Conservation (phyloP, 805 yeast species). For the Zygoascus bituminiphila region DNA sequence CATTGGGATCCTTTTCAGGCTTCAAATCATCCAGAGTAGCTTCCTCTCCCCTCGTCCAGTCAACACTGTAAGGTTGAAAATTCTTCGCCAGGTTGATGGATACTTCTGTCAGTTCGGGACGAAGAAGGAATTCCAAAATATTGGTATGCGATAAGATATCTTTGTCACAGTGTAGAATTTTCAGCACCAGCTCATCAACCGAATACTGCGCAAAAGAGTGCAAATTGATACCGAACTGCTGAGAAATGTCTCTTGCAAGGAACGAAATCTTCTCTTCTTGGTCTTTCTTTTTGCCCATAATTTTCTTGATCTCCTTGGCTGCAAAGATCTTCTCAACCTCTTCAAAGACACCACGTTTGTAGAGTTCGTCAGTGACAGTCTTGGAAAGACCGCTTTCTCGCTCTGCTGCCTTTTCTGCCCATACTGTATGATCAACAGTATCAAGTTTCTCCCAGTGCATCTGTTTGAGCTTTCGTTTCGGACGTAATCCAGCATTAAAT, state of each 20-base stretch:
- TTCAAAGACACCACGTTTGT: slow-evolving; percentile 68
- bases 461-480: slow-evolving; percentile 76
- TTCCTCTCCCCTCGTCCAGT: slow-evolving; percentile 45
- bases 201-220: slow-evolving; percentile 60
- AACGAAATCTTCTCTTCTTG: slow-evolving; percentile 54
- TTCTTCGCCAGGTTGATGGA: slow-evolving; percentile 62
- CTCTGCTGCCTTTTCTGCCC: slow-evolving; percentile 47
- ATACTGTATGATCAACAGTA: slow-evolving; percentile 72
- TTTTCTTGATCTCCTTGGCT: slow-evolving; percentile 59
- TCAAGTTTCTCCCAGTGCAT: slow-evolving; percentile 96
- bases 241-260: slow-evolving; percentile 78
- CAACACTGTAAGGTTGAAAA: slow-evolving; percentile 72
- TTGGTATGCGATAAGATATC: slow-evolving; percentile 62
- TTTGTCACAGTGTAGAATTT: slow-evolving; percentile 65
- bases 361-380: slow-evolving; percentile 50
- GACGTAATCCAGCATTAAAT: slow-evolving; percentile 32
- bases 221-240: slow-evolving; percentile 89
- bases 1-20: slow-evolving; percentile 65
- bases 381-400: slow-evolving; percentile 19
- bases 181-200: slow-evolving; percentile 60
- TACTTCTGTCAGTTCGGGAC: slow-evolving; percentile 66
- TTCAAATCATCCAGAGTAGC: slow-evolving; percentile 14
- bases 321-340: slow-evolving; percentile 85
- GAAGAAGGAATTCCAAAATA: slow-evolving; percentile 76
- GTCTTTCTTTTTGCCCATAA: slow-evolving; percentile 36